phyloP scores from a whole-genome alignment of 78 protist genomes.

The Isochrysis galbana region DNA sequence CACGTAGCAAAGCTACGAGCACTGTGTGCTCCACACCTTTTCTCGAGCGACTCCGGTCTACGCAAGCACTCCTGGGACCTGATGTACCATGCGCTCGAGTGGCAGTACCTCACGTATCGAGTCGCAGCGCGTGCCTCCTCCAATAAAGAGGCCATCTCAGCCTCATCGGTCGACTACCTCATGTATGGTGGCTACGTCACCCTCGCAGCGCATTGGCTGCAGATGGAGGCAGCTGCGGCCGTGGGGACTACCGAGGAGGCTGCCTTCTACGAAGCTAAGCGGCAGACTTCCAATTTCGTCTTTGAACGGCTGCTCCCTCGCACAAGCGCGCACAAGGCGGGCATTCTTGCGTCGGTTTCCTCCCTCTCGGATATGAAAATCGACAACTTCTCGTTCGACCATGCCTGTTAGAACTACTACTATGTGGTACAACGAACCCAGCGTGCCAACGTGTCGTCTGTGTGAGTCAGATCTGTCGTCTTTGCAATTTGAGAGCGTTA shows the following conservation, averaged over 20 bases:
- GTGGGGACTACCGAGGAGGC: neutral
- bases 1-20: neutral
- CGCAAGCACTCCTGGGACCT: neutral
- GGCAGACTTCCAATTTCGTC: neutral
- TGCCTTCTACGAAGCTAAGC: conserved; percentile 16
- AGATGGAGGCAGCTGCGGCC: conserved; percentile 51
- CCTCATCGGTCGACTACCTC: conserved; percentile 50
- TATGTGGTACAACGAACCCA: no score
- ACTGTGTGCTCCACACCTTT: neutral
- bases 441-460: no score
- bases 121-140: neutral
- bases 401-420: neutral
- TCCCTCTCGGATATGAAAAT: neutral
- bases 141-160: neutral
- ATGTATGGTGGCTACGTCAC: conserved; percentile 55
- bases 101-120: neutral
- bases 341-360: neutral
- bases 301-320: conserved; percentile 35
- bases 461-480: no score
- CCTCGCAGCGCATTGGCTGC: conserved; percentile 65
- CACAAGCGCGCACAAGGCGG: conserved; percentile 10
- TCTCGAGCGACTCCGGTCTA: neutral
- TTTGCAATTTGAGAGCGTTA: no score
- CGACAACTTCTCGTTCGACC: conserved; percentile 31
- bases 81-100: neutral